Conservation (phyloP, 78 protist species). For the Planoprotostelium fungivorum region DNA sequence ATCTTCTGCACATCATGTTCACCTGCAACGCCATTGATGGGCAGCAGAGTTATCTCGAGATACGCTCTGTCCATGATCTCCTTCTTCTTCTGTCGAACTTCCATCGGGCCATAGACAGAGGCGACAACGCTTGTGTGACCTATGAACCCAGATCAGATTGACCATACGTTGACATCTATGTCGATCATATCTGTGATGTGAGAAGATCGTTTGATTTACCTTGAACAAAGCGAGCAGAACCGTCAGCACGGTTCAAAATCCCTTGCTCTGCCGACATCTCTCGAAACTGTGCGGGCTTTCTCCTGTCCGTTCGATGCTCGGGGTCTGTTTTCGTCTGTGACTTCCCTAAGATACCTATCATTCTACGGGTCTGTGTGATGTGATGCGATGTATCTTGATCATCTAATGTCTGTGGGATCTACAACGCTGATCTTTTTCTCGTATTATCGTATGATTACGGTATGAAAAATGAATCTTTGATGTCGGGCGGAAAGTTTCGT, state of each 20-base stretch:
- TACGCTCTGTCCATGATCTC: slow-evolving; percentile 46
- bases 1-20: background rate
- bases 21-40: background rate
- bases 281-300: slow-evolving; percentile 31
- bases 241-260: slow-evolving; percentile 56
- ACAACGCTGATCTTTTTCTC: too few species aligned
- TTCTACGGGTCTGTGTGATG: background rate
- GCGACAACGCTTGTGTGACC: slow-evolving; percentile 42
- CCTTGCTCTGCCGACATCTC: slow-evolving; percentile 36
- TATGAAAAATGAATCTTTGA: too few species aligned
- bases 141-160: slow-evolving; percentile 1
- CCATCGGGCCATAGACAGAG: slow-evolving; percentile 62
- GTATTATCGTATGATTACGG: too few species aligned
- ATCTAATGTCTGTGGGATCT: too few species aligned
- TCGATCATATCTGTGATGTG: background rate
- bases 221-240: slow-evolving; percentile 37
- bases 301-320: slow-evolving; percentile 18
- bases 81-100: slow-evolving; percentile 28
- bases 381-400: background rate
- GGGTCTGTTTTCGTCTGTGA: background rate
- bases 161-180: background rate
- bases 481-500: too few species aligned
- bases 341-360: background rate
- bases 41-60: slow-evolving; percentile 35
- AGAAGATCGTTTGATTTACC: background rate